A percentile compares a stretch with the other conserved stretches of the same genome.
Evolutionary conservation across 2,329 filamentous ascomycete species (phyloP).

Genomic region (Sporothrix euskadiensis): DNA sequence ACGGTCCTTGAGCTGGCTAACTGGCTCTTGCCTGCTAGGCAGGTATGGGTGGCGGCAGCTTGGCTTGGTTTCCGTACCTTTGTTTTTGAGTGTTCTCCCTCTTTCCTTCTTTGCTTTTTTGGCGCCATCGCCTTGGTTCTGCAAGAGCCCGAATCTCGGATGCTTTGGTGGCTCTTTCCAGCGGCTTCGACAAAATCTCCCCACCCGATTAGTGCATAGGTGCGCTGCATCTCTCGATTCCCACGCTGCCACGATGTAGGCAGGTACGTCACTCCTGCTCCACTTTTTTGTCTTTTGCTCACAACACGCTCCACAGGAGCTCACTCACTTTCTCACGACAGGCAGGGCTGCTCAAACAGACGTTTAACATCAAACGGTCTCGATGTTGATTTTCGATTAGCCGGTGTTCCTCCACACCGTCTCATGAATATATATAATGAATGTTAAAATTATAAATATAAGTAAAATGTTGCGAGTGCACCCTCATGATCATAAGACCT

Average conservation of each 20-base stretch:
- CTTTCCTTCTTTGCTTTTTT: background rate
- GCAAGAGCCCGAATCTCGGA: background rate
- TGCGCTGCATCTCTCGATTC: slow-evolving; percentile 3
- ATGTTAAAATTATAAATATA: slow-evolving; percentile 2
- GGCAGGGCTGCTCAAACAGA: too few species aligned
- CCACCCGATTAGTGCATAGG: background rate
- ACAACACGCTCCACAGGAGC: slow-evolving; percentile 1
- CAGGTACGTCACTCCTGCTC: slow-evolving; percentile 1
- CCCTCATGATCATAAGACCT: background rate
- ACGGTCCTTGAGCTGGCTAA: background rate
- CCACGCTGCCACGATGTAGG: background rate
- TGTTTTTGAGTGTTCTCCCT: background rate
- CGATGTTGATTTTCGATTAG: background rate
- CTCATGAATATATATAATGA: background rate
- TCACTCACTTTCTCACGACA: background rate
- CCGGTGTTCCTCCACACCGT: background rate
- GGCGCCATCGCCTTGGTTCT: background rate
- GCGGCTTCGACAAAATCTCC: background rate
- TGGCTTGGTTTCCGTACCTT: background rate
- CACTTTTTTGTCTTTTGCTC: background rate
- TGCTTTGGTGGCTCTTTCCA: background rate
- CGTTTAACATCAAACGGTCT: background rate
- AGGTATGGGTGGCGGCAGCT: background rate
- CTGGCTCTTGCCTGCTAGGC: slow-evolving; percentile 9
- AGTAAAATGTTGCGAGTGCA: background rate